phyloP scores from a whole-genome alignment of 805 yeast genomes.

The Candida lessepsii region DNA sequence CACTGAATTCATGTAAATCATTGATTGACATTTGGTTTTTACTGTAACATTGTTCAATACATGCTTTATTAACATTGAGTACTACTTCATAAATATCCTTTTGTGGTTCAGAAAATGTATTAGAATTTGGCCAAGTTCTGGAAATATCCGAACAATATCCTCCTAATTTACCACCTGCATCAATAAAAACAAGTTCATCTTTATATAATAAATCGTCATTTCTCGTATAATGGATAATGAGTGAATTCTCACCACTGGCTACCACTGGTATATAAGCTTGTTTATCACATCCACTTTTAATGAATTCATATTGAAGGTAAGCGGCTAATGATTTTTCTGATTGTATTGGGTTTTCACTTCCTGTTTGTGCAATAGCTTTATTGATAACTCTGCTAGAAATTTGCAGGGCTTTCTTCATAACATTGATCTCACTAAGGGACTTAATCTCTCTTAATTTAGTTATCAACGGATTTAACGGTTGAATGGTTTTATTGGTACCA shows the following conservation, averaged over 20 bases:
- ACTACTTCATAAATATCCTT: slow-evolving; percentile 87
- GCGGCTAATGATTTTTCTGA: slow-evolving; percentile 80
- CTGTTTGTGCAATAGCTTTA: slow-evolving; percentile 66
- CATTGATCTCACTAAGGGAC: slow-evolving; percentile 68
- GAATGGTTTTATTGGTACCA: slow-evolving; percentile 32
- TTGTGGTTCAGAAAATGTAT: slow-evolving; percentile 74
- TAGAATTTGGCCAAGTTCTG: slow-evolving; percentile 90
- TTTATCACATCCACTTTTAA: slow-evolving; percentile 83
- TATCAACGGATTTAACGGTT: slow-evolving; percentile 43
- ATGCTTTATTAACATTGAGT: slow-evolving; percentile 72
- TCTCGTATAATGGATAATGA: slow-evolving; percentile 90
- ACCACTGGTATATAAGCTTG: slow-evolving; percentile 95
- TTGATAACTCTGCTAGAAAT: slow-evolving; percentile 84
- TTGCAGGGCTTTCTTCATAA: slow-evolving; percentile 81
- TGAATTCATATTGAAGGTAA: slow-evolving; percentile 77
- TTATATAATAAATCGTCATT: slow-evolving; percentile 78
- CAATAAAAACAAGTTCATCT: slow-evolving; percentile 86
- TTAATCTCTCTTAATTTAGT: slow-evolving; percentile 64
- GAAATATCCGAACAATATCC: slow-evolving; percentile 97
- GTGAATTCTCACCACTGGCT: slow-evolving; percentile 87
- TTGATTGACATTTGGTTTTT: slow-evolving; percentile 54
- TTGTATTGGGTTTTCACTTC: slow-evolving; percentile 43
- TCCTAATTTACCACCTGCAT: slow-evolving; percentile 91
- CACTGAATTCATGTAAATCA: slow-evolving; percentile 73
- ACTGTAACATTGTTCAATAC: slow-evolving; percentile 69